Conservation (phyloP, 2,329 filamentous ascomycete genomes). For the Clathrospora elynae region DNA sequence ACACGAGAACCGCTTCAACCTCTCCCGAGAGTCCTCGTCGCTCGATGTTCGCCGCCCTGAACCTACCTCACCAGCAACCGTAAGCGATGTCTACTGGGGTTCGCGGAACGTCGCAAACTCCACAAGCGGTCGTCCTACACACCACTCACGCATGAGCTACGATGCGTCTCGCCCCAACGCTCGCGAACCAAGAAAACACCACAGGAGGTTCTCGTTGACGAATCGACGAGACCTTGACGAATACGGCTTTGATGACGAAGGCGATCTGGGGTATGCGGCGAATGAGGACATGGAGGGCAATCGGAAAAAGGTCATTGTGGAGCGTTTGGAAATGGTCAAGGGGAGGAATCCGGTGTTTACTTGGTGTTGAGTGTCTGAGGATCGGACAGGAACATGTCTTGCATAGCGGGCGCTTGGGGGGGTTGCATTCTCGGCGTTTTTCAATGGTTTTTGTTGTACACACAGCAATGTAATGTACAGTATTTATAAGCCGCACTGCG, state of each 20-base stretch:
- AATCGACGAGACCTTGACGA: conserved; percentile 59
- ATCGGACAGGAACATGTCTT: neutral
- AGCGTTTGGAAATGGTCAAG: conserved; percentile 94
- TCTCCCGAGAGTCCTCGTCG: conserved; percentile 53
- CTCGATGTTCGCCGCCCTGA: conserved; percentile 44
- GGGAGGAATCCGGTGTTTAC: conserved; percentile 94
- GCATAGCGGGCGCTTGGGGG: conserved; percentile 11
- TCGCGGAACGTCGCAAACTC: conserved; percentile 20
- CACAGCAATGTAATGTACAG: conserved; percentile 3
- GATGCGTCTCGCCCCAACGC: conserved; percentile 45
- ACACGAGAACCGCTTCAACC: conserved; percentile 55
- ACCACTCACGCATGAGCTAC: conserved; percentile 50
- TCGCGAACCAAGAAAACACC: conserved; percentile 41
- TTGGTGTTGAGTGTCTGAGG: conserved; percentile 90
- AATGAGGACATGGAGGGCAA: conserved; percentile 93
- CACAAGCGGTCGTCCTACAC: conserved; percentile 31
- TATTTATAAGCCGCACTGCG: too few relatives aligned
- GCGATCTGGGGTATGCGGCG: conserved; percentile 91
- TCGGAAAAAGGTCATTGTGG: conserved; percentile 92
- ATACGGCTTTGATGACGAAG: conserved; percentile 68
- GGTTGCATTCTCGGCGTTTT: conserved; percentile 13
- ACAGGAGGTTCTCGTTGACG: conserved; percentile 53
- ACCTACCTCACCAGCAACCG: conserved; percentile 43
- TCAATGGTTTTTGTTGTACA: conserved; percentile 9
- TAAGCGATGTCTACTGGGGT: conserved; percentile 40